Conservation (phyloP, 139 green algal species). For the Nannochloris sp. region DNA sequence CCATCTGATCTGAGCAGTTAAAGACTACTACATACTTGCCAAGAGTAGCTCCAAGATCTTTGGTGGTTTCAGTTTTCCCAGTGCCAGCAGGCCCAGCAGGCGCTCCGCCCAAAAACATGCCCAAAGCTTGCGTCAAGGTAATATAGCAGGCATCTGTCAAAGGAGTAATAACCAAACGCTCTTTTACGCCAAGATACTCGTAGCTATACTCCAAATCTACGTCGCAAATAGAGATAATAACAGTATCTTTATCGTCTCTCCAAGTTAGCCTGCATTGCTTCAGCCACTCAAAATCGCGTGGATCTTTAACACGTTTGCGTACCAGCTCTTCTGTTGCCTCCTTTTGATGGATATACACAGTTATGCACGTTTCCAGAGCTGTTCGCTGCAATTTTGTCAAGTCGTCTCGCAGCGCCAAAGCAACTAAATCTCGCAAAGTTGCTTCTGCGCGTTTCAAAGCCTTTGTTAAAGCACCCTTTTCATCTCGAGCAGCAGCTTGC, state of each 20-base stretch:
- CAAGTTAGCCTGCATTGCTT: slow-evolving; percentile 94
- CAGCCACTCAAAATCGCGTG: slow-evolving; percentile 96
- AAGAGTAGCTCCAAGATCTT: slow-evolving; percentile 89
- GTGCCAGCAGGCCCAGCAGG: slow-evolving; percentile 89
- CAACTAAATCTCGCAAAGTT: slow-evolving; percentile 75
- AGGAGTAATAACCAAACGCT: slow-evolving; percentile 92
- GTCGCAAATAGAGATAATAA: slow-evolving; percentile 94
- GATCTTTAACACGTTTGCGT: slow-evolving; percentile 87
- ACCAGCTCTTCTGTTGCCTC: slow-evolving; percentile 83
- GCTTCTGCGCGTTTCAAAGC: slow-evolving; percentile 81
- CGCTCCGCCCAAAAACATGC: slow-evolving; percentile 92
- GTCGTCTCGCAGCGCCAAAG: slow-evolving; percentile 69
- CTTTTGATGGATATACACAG: slow-evolving; percentile 96
- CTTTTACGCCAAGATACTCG: slow-evolving; percentile 91
- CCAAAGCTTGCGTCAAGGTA: slow-evolving; percentile 86
- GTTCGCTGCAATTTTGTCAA: slow-evolving; percentile 77
- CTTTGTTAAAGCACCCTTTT: slow-evolving; percentile 83
- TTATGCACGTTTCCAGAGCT: slow-evolving; percentile 96
- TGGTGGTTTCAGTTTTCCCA: slow-evolving; percentile 96
- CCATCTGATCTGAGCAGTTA: slow-evolving; percentile 97
- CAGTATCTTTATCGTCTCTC: slow-evolving; percentile 85
- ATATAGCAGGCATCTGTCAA: slow-evolving; percentile 97
- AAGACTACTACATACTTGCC: slow-evolving; percentile 98
- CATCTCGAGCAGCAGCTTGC: slow-evolving; percentile 47
- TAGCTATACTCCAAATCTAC: slow-evolving; percentile 97